Evolutionary conservation across 495 filamentous ascomycete species (phyloP).

Genomic region (Neurospora sp.): DNA sequence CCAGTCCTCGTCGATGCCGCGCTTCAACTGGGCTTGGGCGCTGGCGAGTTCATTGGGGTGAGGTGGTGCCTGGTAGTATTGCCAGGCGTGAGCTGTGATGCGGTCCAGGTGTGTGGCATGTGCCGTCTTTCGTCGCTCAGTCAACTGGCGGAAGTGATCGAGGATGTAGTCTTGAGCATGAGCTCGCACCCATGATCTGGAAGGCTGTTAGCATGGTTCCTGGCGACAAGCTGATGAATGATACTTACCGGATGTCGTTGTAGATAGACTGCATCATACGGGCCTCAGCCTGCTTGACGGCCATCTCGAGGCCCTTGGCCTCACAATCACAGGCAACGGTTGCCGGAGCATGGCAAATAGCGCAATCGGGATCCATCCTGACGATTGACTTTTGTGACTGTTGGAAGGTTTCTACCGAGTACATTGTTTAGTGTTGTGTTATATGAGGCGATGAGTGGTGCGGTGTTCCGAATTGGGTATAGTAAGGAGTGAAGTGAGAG

Average conservation of each 20-base stretch:
- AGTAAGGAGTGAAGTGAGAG: constrained; percentile 15
- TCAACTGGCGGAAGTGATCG: constrained; percentile 53
- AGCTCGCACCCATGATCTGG: constrained; percentile 56
- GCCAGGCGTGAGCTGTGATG: constrained; percentile 46
- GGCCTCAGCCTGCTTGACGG: constrained; percentile 54
- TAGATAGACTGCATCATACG: constrained; percentile 53
- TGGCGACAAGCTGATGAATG: not conserved
- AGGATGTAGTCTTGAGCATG: constrained; percentile 63
- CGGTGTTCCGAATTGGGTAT: constrained; percentile 24
- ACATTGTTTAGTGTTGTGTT: constrained; percentile 38
- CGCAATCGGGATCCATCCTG: constrained; percentile 60
- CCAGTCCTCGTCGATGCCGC: constrained; percentile 68
- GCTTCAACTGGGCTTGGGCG: constrained; percentile 50
- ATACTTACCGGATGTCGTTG: constrained; percentile 51
- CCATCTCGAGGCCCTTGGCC: constrained; percentile 54
- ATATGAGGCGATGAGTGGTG: constrained; percentile 14
- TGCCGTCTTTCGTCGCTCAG: constrained; percentile 47
- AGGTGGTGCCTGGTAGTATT: constrained; percentile 44
- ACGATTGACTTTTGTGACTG: constrained; percentile 39
- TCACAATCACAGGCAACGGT: constrained; percentile 57
- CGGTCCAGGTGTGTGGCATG: constrained; percentile 46
- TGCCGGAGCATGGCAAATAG: constrained; percentile 57
- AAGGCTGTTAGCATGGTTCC: constrained; percentile 15
- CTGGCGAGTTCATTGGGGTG: constrained; percentile 48
- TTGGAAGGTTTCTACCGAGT: constrained; percentile 29